Conservation (phyloP, 805 yeast genomes). For the Scheffersomyces lignosus region DNA sequence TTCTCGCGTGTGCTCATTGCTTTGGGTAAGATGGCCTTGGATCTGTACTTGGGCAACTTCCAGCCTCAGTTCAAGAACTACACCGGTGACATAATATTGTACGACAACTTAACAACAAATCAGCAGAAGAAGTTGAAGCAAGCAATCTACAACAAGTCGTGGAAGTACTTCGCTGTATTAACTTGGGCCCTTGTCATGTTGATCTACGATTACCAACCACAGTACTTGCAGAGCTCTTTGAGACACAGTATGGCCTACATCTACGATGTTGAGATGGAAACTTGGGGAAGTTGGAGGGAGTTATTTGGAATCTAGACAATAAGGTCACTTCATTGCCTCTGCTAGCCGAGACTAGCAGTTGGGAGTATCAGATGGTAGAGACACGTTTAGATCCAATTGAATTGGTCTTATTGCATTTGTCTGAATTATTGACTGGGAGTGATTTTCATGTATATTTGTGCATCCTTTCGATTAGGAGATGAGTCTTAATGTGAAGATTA, state of each 20-base stretch:
- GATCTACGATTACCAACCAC: constrained; percentile 62
- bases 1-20: constrained; percentile 69
- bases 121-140: constrained; percentile 36
- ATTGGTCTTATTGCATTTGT: too few relatives aligned
- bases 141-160: constrained; percentile 25
- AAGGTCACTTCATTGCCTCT: too few relatives aligned
- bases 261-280: constrained; percentile 57
- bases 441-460: too few relatives aligned
- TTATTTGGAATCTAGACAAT: constrained; percentile 34
- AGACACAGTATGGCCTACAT: constrained; percentile 70
- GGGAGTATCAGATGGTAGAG: too few relatives aligned
- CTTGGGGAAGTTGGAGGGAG: constrained; percentile 49
- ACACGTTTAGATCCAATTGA: too few relatives aligned
- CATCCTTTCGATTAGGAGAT: too few relatives aligned
- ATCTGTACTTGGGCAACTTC: constrained; percentile 33
- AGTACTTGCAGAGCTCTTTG: constrained; percentile 61
- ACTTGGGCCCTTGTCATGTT: constrained; percentile 78
- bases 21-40: constrained; percentile 51
- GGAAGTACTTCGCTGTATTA: constrained; percentile 62
- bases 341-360: too few relatives aligned
- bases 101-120: constrained; percentile 25
- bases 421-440: too few relatives aligned
- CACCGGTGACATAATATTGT: constrained; percentile 19
- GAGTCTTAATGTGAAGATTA: too few relatives aligned
- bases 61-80: constrained; percentile 30